Percentiles rank a stretch among this genome's conserved stretches.
phyloP scores from a whole-genome alignment of 345 rosid species.

The Psidium friedrichsthalianum region DNA sequence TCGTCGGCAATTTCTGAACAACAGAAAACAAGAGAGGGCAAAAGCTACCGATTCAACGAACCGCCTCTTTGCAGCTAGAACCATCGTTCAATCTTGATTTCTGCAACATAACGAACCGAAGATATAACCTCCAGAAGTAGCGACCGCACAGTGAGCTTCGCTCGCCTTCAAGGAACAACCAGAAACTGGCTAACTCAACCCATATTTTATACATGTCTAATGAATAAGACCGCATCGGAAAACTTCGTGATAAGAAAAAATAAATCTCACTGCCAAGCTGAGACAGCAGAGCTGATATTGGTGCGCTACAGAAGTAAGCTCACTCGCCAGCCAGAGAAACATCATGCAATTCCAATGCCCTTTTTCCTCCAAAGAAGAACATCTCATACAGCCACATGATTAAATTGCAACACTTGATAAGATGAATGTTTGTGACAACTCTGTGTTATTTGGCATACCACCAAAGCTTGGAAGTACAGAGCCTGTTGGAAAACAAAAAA shows the following conservation, averaged over 20 bases:
- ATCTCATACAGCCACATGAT: neutral
- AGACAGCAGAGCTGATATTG: neutral
- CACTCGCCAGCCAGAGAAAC: neutral
- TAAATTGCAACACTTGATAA: neutral
- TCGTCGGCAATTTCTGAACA: neutral
- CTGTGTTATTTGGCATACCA: neutral
- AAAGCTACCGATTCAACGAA: neutral
- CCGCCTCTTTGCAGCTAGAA: neutral
- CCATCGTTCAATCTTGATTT: neutral
- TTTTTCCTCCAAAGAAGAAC: neutral
- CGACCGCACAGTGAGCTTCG: neutral
- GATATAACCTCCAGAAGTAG: neutral
- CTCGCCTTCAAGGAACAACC: neutral
- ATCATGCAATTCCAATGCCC: neutral
- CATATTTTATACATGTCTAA: neutral
- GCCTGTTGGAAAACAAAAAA: conserved; percentile 1
- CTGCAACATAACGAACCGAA: neutral
- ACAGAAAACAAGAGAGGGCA: neutral
- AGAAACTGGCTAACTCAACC: neutral
- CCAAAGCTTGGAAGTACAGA: neutral
- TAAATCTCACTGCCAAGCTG: neutral
- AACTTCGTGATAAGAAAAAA: neutral
- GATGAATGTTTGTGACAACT: neutral
- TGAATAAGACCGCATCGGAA: neutral
- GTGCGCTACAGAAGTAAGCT: neutral